Percentiles rank a stretch among this genome's conserved stretches.
Evolutionary conservation across 208 protist genomes (phyloP).

Genomic region (Leishmania major): DNA sequence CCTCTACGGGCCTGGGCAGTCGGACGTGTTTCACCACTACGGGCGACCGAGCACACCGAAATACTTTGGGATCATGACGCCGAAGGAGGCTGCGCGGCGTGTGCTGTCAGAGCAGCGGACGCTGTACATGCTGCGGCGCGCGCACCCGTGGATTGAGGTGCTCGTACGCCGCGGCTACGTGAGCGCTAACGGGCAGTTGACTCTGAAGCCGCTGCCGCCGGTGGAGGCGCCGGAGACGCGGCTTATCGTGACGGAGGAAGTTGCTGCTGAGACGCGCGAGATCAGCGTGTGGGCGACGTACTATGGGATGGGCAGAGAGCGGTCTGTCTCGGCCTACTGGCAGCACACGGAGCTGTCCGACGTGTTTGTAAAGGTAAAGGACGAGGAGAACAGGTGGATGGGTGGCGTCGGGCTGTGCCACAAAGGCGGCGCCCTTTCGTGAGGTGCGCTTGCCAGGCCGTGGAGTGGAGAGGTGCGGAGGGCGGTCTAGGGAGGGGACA

Average conservation of each 20-base stretch:
- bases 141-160: constrained; percentile 48
- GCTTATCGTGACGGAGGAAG: constrained; percentile 41
- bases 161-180: constrained; percentile 24
- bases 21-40: constrained; percentile 88
- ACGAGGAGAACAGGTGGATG: constrained; percentile 68
- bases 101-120: constrained; percentile 37
- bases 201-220: constrained; percentile 22
- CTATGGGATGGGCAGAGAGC: constrained; percentile 63
- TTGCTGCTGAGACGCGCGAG: constrained; percentile 32
- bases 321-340: constrained; percentile 68
- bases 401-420: constrained; percentile 53
- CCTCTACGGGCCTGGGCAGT: constrained; percentile 72
- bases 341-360: constrained; percentile 64
- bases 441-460: background rate
- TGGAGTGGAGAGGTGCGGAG: background rate
- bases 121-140: constrained; percentile 56
- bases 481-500: background rate
- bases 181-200: constrained; percentile 14
- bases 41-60: constrained; percentile 46
- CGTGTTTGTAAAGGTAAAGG: constrained; percentile 53
- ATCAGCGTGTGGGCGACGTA: constrained; percentile 35
- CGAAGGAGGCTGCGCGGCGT: constrained; percentile 1
- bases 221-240: constrained; percentile 35
- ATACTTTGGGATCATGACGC: constrained; percentile 41
- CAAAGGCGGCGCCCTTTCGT: background rate